These are phyloP conservation scores for Athelia sp. DNA, from an alignment of 1,284 basidiomycete species.

Conservation along the genomic window DNA sequence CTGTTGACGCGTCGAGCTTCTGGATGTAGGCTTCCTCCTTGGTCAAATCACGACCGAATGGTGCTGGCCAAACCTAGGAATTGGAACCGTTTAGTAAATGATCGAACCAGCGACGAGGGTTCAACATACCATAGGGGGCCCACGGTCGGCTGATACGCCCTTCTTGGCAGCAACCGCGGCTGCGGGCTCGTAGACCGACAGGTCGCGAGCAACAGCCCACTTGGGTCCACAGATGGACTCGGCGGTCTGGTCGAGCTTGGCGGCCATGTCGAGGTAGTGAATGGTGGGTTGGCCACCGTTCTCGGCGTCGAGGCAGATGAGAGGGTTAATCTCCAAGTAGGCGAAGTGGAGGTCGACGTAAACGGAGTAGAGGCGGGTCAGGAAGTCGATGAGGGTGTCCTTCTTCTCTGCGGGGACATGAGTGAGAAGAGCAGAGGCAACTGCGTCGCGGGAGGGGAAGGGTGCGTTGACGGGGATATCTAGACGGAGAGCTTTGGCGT, in stretches of 20 bases:
- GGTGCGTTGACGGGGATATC: slow-evolving; percentile 73
- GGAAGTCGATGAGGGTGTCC: slow-evolving; percentile 89
- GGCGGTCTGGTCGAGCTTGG: slow-evolving; percentile 98
- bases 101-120: slow-evolving; percentile 7
- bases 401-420: slow-evolving; percentile 81
- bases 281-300: slow-evolving; percentile 75
- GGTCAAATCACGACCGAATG: slow-evolving; percentile 97
- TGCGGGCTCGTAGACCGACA: slow-evolving; percentile 63
- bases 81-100: slow-evolving; percentile 7
- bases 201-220: slow-evolving; percentile 96
- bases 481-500: slow-evolving; percentile 94
- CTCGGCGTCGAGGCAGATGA: slow-evolving; percentile 88
- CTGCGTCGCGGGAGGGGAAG: slow-evolving; percentile 78
- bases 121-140: slow-evolving; percentile 83
- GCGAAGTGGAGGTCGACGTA: slow-evolving; percentile 98
- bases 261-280: slow-evolving; percentile 98
- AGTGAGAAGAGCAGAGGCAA: slow-evolving; percentile 73
- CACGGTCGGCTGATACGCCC: slow-evolving; percentile 81
- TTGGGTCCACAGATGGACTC: slow-evolving; percentile 98
- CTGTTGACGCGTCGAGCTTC: slow-evolving; percentile 95
- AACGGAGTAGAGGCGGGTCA: slow-evolving; percentile 93
- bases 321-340: slow-evolving; percentile 99
- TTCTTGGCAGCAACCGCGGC: slow-evolving; percentile 39
- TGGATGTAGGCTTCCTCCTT: slow-evolving; percentile 99
- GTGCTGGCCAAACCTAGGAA: slow-evolving; percentile 81